These are phyloP conservation scores for Mucor mucedo DNA, from an alignment of 371 early-diverging fungal species.

Conservation along the genomic window DNA sequence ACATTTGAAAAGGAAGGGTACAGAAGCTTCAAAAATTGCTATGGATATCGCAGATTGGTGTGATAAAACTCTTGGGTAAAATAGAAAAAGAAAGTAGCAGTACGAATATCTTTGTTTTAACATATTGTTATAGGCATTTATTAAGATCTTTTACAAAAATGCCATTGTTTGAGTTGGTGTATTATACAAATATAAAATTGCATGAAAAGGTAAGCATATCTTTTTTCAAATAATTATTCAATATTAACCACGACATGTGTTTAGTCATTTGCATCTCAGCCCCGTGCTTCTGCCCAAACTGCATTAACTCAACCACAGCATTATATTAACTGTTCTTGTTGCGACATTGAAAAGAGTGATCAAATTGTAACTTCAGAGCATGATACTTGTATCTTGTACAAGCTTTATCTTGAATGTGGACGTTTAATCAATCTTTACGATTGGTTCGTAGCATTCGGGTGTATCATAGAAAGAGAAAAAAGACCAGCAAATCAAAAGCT, in stretches of 20 bases:
- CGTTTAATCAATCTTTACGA: conserved; percentile 92
- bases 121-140: conserved; percentile 36
- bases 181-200: conserved; percentile 70
- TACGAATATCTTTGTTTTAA: conserved; percentile 25
- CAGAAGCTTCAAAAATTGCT: conserved; percentile 48
- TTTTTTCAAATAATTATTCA: neutral
- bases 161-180: conserved; percentile 76
- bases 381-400: conserved; percentile 86
- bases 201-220: conserved; percentile 68
- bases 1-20: conserved; percentile 39
- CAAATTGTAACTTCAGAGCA: conserved; percentile 66
- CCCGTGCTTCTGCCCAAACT: conserved; percentile 81
- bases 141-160: conserved; percentile 52
- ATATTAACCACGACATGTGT: neutral
- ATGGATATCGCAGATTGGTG: conserved; percentile 58
- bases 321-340: conserved; percentile 82
- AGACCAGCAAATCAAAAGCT: conserved; percentile 31
- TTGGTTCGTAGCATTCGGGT: conserved; percentile 85
- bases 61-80: conserved; percentile 45
- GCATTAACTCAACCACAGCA: conserved; percentile 77
- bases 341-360: conserved; percentile 43
- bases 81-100: neutral
- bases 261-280: conserved; percentile 82
- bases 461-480: conserved; percentile 61
- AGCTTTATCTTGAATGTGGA: conserved; percentile 90